Base-by-base conservation (phyloP, 2,329 filamentous ascomycete species). In the Colletotrichum spaethianum region DNA sequence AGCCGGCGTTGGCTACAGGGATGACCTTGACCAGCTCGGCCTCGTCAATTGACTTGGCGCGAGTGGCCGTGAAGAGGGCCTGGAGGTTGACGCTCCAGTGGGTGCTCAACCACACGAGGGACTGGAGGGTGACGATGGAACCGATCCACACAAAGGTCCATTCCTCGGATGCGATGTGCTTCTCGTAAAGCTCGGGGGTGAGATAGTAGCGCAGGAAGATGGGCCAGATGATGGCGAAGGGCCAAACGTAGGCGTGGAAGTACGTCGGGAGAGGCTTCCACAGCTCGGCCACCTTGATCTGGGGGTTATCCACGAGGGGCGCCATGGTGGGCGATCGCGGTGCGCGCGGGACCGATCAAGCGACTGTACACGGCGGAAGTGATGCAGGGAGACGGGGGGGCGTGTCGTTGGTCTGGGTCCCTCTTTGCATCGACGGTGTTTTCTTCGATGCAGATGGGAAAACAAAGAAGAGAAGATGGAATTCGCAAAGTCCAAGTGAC, bases 141-240 rank as follows among this genome's bases (percentile, higher is more conserved):
- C 93, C 96, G 75, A 93, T 90, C 92, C 94, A 99, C 74, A 99
- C 94, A 81, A 98, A 97, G 0, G 97, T 98, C 96, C 96, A 99
- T 87, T 99, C 96, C 77, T 93, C 92, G n/a, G 93, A 95, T 78
- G 93, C 91, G 75, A 99, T 97, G 85, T 98, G 92, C 80, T 92
- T 93, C 76, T 97, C 93, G 83, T 99, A 99, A 76, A 94, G 91
- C 65, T 94, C 92, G 73, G 91, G 87, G 28, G 91, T 93, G 65
- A 97, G 90, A 82, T 98, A 98, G 83, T 95, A 91, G 81, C 93
- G 91, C 75, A 98, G 90, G 83, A 98, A 98, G 78, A 93, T 85
- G 63, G 97, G 96, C 95, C 97, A 99, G 78, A 95, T 86, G 76
- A 98, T 91, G 72, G 92, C 86, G 80, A 98, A 99, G 0, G 96